phyloP scores from a whole-genome alignment of 257 asterid genomes.

The Solanum bukasovii region DNA sequence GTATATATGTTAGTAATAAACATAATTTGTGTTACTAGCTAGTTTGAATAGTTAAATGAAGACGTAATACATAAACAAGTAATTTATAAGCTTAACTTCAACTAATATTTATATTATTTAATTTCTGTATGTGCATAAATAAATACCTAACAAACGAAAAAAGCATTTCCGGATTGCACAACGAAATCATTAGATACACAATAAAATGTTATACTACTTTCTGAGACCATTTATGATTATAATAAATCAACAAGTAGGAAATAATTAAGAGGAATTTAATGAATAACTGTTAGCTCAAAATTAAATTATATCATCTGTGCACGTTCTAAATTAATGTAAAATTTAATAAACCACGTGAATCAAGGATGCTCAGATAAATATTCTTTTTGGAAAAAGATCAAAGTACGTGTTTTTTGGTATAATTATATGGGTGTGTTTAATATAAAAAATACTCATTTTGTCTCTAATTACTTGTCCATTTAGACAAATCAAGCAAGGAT shows the following conservation, averaged over 20 bases:
- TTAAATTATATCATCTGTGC: not conserved
- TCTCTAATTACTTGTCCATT: too few species aligned
- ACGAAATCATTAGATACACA: not conserved
- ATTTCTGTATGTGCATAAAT: not conserved
- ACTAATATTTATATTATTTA: rapidly evolving
- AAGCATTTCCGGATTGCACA: not conserved
- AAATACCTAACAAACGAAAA: not conserved
- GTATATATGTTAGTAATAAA: not conserved
- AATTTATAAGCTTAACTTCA: too few species aligned
- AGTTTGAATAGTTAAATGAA: not conserved
- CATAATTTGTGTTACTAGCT: not conserved
- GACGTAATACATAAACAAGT: too few species aligned
- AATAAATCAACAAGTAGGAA: not conserved
- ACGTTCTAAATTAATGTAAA: not conserved
- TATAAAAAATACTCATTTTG: too few species aligned
- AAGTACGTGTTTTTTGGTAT: not conserved
- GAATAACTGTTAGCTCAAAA: not conserved
- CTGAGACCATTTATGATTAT: not conserved
- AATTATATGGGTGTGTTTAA: too few species aligned
- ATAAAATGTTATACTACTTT: not conserved
- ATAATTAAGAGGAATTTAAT: not conserved
- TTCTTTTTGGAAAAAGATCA: too few species aligned
- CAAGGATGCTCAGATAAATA: not conserved
- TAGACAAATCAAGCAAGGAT: too few species aligned
- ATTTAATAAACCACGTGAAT: not conserved